Base-by-base conservation (phyloP, 169 alveolate genomes). In the Plasmodium knowlesi region DNA sequence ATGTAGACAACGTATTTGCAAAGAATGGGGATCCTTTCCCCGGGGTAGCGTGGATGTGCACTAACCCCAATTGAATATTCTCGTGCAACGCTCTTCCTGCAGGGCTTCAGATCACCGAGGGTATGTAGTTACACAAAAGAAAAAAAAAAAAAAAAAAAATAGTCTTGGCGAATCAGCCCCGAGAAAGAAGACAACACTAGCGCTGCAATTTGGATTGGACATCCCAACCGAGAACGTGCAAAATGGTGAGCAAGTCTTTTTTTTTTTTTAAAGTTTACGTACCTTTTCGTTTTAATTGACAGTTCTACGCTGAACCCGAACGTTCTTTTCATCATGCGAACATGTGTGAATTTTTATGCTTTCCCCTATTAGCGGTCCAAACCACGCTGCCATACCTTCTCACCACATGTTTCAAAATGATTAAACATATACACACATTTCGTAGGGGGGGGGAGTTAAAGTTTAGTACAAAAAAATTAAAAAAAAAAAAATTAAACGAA, bases 401-500 rank as follows among this genome's bases (percentile, higher is more conserved):
- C 37, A 22, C 3, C 30, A 67, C 0, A 10, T 6, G 3, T 67
- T 67, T 67, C 37, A 67, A 67, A 67, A 67, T 67, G 12, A 67
- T 67, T 67, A 67, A 67, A 67, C 39, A 84, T 70, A 46, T 28
- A 84, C 43, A 22, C 34, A 30, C 82, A 83, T 83, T 50, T 50
- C 46, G 61, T 19, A 22, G 53, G 61, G 61, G 61, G 53, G 50
- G 25, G 30, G 50, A 34, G 54, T 22, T 46, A 46, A 81, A 50
- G 54, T 81, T 81, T 46, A 37, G 25, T 81, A 83, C 79, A 83
- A 67, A 57, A 81, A 91, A 70, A 85, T 16, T 43, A 46, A 74
- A 22, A 88, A 76, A 78, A 39, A 72, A 90, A 46, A 76, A 70
- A 43, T 70, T 82, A 67, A 81, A 81, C 82, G 67, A 61, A 53